Evolutionary conservation across 2,329 filamentous ascomycete genomes (phyloP), one percentile per base, ranked within the genome.

Genomic region (Akanthomyces muscarius): DNA sequence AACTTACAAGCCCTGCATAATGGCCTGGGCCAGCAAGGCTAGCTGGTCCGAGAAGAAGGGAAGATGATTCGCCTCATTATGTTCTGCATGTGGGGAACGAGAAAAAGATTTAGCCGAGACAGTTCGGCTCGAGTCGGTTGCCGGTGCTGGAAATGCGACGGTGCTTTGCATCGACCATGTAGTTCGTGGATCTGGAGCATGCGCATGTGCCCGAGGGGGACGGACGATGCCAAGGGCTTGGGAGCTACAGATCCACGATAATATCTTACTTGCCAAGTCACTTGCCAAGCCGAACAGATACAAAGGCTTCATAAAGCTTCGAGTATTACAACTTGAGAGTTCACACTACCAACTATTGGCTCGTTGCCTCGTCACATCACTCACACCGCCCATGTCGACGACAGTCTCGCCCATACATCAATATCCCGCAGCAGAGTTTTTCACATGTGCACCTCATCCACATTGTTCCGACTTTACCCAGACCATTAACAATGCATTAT

Each of bases 61-160:
- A 23, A 25, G 16, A 7, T 7, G 1, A 6, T n/a, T 45, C 28
- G 21, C 18, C 42, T 18, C 14, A 13, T 18, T 38, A 38, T 14
- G 11, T 7, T 23, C 21, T 5, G 3, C 28, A 23, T n/a, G 44
- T 58, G 55, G 52, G 8, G 42, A 47, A 11, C 8, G 36, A 1
- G 16, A 41, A 41, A 41, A 5, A 41, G 13, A 23, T n/a, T 48
- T 48, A 38, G 30, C 55, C 55, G 55, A 58, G 23, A n/a, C 21
- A 33, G 14, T 36, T 58, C 55, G 55, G 55, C 41, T 48, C 55
- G 30, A 58, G 28, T 58, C 55, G 55, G 55, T 16, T 47, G 28
- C n/a, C 42, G 28, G 25, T 25, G 41, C 28, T n/a, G 36, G n/a
- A 30, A 41, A n/a, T 57, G n/a, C 54, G 25, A 57, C 41, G 41